Evolutionary conservation across 192 early-diverging fungal species (phyloP), one percentile per base, ranked within the genome.

Genomic region (Umbelopsis ramanniana): DNA sequence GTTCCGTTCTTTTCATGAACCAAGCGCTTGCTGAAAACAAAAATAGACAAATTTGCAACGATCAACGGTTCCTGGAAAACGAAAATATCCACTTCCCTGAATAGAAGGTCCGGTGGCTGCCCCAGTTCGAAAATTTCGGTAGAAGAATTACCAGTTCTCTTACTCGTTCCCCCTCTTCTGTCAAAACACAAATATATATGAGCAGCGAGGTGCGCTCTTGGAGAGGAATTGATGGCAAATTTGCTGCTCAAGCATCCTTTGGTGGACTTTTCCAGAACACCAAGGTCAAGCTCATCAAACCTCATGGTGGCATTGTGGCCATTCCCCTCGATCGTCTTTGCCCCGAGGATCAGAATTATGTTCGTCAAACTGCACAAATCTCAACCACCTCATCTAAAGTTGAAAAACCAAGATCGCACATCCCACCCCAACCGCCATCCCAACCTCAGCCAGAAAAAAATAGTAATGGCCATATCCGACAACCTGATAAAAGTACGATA

Each of bases 211-310:
- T 38, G 35, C 70, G 70, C 22, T 38, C 23, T 6, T 71, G 70
- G 70, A 22, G 35, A 46, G 70, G 70, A 33, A 37, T 19, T 21
- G 70, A 71, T 23, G 70, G 70, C 11, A 46, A 57, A 10, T 71
- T 57, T 55, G 37, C 50, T 6, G 70, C 45, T 21, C 52, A 71
- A 71, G 70, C 70, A 23, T 21, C 40, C 10, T 71, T 71, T 60
- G 43, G 35, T 8, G 43, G 70, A 17, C 29, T 57, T 8, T 71
- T 71, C 43, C 70, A 71, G 52, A 71, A 71, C 40, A 48, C 11
- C 14, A 71, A 71, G 38, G 50, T 71, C 29, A 71, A 71, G 21
- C 54, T 71, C 21, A 37, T 52, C n/a, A 71, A 71, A 45, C 10
- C 43, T 2, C 33, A 38, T n/a, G 70, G 70, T 23, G 70, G 35